These are phyloP conservation scores for Leucaena leucocephala DNA, from an alignment of 306 rosid genomes.

Conservation along the genomic window DNA sequence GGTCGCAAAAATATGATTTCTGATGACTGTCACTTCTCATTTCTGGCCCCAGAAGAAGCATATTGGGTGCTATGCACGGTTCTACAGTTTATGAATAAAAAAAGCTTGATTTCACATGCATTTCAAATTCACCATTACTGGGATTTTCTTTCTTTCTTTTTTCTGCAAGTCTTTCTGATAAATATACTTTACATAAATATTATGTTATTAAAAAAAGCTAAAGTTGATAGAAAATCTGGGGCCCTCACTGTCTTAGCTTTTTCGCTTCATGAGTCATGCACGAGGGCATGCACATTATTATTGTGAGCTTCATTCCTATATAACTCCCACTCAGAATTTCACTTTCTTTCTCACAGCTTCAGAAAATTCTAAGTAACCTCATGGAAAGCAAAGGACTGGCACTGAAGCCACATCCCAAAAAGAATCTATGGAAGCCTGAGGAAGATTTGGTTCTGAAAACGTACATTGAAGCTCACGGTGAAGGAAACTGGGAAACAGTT, in stretches of 20 bases:
- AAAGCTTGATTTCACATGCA: not conserved
- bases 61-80: not conserved
- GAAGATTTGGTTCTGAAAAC: slow-evolving; percentile 62
- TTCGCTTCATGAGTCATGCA: slow-evolving; percentile 36
- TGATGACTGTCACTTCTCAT: not conserved
- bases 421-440: slow-evolving; percentile 71
- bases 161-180: slow-evolving; percentile 7
- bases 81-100: not conserved
- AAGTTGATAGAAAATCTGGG: slow-evolving; percentile 41
- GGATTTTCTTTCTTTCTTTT: not conserved
- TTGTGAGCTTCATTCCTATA: slow-evolving; percentile 4
- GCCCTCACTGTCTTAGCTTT: slow-evolving; percentile 45
- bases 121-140: not conserved
- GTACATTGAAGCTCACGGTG: slow-evolving; percentile 71
- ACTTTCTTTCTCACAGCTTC: not conserved
- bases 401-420: slow-evolving; percentile 48
- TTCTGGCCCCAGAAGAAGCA: slow-evolving; percentile 4
- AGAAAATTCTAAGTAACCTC: not conserved
- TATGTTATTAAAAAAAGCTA: slow-evolving; percentile 20
- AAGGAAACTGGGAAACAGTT: slow-evolving; percentile 72
- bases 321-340: slow-evolving; percentile 12
- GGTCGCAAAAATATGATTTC: not conserved
- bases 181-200: slow-evolving; percentile 4
- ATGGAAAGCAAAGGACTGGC: slow-evolving; percentile 46
- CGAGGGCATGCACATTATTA: slow-evolving; percentile 14